Evolutionary conservation across 1,139 yeast genomes (phyloP).

Genomic region (Suhomyces wounanorum): DNA sequence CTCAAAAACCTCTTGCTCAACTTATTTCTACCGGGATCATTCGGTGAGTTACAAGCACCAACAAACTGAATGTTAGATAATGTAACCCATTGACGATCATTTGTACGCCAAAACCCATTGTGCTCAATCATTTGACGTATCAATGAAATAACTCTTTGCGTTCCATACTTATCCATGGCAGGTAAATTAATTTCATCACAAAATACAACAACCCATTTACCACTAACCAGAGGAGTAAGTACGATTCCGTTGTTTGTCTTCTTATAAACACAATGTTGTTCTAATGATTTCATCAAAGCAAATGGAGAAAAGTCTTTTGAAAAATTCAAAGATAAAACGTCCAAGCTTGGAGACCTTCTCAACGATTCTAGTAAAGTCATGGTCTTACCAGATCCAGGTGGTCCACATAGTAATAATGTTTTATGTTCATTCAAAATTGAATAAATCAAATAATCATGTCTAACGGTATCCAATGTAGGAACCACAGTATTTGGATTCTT

Average conservation of each 20-base stretch:
- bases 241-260: conserved; percentile 52
- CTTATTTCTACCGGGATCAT: conserved; percentile 71
- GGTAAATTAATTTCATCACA: conserved; percentile 95
- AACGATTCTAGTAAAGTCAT: conserved; percentile 81
- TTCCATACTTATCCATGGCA: conserved; percentile 67
- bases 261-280: conserved; percentile 69
- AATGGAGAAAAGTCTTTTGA: conserved; percentile 78
- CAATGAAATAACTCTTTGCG: conserved; percentile 74
- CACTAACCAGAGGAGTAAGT: conserved; percentile 61
- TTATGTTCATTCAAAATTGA: conserved; percentile 58
- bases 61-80: conserved; percentile 75
- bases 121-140: conserved; percentile 75
- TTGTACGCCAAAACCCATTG: conserved; percentile 74
- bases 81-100: conserved; percentile 65
- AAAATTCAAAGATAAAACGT: conserved; percentile 72
- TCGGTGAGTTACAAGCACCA: conserved; percentile 93
- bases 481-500: conserved; percentile 65
- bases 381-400: conserved; percentile 97
- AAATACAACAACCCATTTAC: conserved; percentile 79
- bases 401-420: conserved; percentile 83
- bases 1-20: conserved; percentile 68
- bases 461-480: conserved; percentile 77
- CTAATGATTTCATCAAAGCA: conserved; percentile 63
- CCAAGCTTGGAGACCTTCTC: conserved; percentile 57
- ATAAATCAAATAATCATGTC: conserved; percentile 64